These are phyloP conservation scores for Xylaria sp. DNA, from an alignment of 2,329 filamentous ascomycete genomes.

Conservation along the genomic window DNA sequence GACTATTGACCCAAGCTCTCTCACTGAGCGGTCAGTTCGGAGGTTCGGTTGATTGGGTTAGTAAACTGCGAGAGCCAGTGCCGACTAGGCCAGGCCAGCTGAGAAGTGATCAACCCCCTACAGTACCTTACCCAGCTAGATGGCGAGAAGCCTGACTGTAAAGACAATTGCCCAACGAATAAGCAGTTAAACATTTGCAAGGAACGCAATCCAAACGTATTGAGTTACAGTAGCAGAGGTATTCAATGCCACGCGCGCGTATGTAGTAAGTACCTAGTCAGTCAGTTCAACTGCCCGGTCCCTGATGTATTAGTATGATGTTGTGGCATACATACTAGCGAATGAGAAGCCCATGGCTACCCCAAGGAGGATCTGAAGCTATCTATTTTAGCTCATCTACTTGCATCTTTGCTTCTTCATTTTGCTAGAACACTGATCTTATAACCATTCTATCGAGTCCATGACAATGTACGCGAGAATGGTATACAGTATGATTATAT, in stretches of 20 bases:
- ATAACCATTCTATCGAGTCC: no score
- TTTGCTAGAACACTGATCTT: no score
- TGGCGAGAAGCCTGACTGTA: no score
- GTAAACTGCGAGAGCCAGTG: constrained; percentile 2
- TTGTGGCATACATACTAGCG: neutral
- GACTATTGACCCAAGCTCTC: constrained; percentile 15
- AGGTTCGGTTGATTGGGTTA: constrained; percentile 8
- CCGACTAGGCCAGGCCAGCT: constrained; percentile 3
- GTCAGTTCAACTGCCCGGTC: neutral
- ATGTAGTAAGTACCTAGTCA: neutral
- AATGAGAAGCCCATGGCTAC: neutral
- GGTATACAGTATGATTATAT: constrained; percentile 1
- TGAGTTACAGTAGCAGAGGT: neutral
- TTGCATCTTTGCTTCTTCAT: no score
- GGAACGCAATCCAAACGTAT: neutral
- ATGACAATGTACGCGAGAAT: neutral
- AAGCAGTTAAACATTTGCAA: neutral
- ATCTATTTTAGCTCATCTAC: no score
- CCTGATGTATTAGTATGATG: neutral
- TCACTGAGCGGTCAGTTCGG: neutral
- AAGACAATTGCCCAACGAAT: neutral
- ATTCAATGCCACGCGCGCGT: neutral
- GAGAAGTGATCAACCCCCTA: constrained; percentile 22
- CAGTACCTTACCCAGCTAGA: neutral
- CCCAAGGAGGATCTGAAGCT: no score